These are phyloP conservation scores for Cenococcum geophilum DNA, from an alignment of 495 filamentous ascomycete species.

Conservation along the genomic window DNA sequence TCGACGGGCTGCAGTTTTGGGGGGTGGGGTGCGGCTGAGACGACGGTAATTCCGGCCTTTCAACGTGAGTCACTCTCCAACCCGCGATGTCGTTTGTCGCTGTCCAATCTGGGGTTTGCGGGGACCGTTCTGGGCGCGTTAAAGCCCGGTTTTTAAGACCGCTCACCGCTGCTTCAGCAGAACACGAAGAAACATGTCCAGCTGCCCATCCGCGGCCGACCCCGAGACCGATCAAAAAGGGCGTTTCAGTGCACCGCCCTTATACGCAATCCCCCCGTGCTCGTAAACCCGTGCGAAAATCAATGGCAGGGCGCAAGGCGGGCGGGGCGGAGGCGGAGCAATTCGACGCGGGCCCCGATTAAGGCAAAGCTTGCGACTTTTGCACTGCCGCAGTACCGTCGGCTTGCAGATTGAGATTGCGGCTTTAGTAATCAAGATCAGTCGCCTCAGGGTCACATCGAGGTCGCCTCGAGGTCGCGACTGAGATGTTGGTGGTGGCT, in stretches of 20 bases:
- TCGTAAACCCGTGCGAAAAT: neutral
- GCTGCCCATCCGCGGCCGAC: constrained; percentile 1
- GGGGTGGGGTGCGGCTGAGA: neutral
- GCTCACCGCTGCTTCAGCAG: neutral
- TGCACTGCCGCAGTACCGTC: neutral
- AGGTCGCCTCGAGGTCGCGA: neutral
- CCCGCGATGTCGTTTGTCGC: neutral
- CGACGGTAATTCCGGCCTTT: neutral
- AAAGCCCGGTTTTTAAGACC: neutral
- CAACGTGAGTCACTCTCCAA: neutral
- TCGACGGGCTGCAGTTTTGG: neutral
- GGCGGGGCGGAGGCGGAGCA: neutral
- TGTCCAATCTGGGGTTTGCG: constrained; percentile 4
- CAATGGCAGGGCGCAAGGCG: constrained; percentile 2
- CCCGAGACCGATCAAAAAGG: neutral
- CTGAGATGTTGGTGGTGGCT: no score
- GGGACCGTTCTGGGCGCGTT: neutral
- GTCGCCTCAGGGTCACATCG: neutral
- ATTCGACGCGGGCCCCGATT: neutral
- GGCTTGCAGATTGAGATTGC: neutral
- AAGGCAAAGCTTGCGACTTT: constrained; percentile 1
- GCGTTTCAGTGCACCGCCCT: neutral
- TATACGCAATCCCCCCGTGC: neutral
- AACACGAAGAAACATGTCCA: neutral
- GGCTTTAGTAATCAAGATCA: neutral